Base-by-base conservation (phyloP, 2,329 filamentous ascomycete species). In the Fusarium graminum region DNA sequence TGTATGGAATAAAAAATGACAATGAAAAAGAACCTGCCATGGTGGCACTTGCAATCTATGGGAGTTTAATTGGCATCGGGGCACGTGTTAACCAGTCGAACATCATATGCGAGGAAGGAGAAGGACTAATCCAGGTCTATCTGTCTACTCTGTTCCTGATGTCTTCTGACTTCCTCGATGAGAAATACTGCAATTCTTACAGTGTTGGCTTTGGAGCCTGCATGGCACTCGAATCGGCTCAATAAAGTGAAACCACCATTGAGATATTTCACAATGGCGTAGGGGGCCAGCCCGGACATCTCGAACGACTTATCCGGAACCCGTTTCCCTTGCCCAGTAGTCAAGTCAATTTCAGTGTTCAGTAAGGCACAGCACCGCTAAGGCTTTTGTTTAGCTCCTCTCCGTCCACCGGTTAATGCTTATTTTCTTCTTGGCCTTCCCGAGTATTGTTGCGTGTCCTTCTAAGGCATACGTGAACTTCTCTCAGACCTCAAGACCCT, bases 271-370 rank as follows among this genome's bases (percentile, higher is more conserved):
- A 16, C 14, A 36, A 36, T 16, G 34, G 34, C 4, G 34, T 7
- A n/a, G n/a, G 2, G 16, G 34, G 8, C 28, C 28, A 19, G 14
- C 13, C 28, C 56, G 43, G 39, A 38, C 42, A 32, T 19, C 39
- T n/a, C 12, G 11, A 38, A 39, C 34, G 22, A 13, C 55, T 60
- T 60, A 53, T 60, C 55, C 55, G 55, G 44, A 53, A 25, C 26
- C 17, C 19, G n/a, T 25, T 13, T 6, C 26, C 34, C 34, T 36
- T 36, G 34, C 5, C n/a, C 9, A n/a, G 16, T 36, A 22, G 22
- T 22, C 6, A 39, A 42, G 29, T 17, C 30, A 16, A 10, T 13
- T 16, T 36, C 28, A 54, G 32, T 50, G 36, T 59, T 40, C n/a
- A 42, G 7, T 17, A 41, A 36, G 38, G 52, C 29, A 19, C 45